These are phyloP conservation scores for Sesbania bispinosa DNA, from an alignment of 306 rosid genomes.

Conservation along the genomic window DNA sequence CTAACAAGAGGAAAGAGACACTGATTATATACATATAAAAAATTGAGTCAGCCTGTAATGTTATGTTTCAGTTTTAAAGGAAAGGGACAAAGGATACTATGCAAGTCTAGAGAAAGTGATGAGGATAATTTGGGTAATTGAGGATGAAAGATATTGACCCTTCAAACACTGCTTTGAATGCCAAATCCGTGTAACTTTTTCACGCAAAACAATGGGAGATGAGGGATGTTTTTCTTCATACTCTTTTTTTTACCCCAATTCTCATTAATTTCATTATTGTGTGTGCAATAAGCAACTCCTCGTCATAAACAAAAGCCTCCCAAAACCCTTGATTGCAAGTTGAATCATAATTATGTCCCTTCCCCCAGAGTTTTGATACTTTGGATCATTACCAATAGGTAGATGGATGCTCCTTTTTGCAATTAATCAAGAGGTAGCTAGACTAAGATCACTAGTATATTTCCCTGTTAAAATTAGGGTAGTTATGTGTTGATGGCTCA, in stretches of 20 bases:
- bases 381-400: slow-evolving; percentile 20
- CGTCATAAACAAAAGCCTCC: slow-evolving; percentile 34
- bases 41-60: neutral
- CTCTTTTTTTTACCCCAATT: slow-evolving; percentile 25
- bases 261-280: slow-evolving; percentile 36
- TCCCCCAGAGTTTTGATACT: neutral
- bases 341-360: slow-evolving; percentile 51
- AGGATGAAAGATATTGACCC: slow-evolving; percentile 31
- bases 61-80: slow-evolving; percentile 20
- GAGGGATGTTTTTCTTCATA: neutral
- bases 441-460: no score
- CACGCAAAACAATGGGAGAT: slow-evolving; percentile 63
- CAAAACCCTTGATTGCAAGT: slow-evolving; percentile 20
- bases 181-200: slow-evolving; percentile 52
- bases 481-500: neutral
- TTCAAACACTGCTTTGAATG: slow-evolving; percentile 56
- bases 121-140: slow-evolving; percentile 40
- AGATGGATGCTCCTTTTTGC: neutral
- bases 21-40: neutral
- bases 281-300: slow-evolving; percentile 33
- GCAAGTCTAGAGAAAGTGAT: slow-evolving; percentile 8
- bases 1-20: slow-evolving; percentile 31
- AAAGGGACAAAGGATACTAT: slow-evolving; percentile 28
- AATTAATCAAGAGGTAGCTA: neutral
- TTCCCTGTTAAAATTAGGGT: no score